Base-by-base conservation (phyloP, 768 basidiomycete genomes). In the Clitopilus hobsonii region DNA sequence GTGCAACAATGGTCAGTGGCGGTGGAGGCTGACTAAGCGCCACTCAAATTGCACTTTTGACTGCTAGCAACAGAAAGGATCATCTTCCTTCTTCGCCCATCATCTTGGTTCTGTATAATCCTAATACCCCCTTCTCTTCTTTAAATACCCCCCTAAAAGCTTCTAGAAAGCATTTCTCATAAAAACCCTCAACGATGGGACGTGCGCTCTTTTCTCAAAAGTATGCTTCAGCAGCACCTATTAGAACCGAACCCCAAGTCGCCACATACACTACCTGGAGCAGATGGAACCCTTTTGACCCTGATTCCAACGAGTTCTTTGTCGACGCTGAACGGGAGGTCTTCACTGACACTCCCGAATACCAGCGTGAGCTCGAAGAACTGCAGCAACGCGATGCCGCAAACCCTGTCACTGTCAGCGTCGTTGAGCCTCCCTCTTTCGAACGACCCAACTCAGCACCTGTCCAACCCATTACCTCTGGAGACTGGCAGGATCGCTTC, bases 281-380 rank as follows among this genome's bases (percentile, higher is more conserved):
- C 54, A 69, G 74, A 58, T 76, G 74, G 69, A 86, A 88, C 64
- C 74, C 80, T 8, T 90, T 90, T 67, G 87, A 90, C 68, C 88
- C 88, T 5, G 88, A 90, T 68, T 84, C 86, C n/a, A 86, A 89
- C 61, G 87, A 88, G 59, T 89, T 89, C 64, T 86, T 86, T 64
- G 71, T 70, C 52, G 65, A 74, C 57, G 84, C 84, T 28, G 77
- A 85, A 56, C 84, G 82, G 68, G 88, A 90, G 76, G 82, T 80
- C 58, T 85, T 87, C 68, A 59, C 86, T 63, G 76, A 73, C 68
- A 74, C 76, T 56, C 70, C 65, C 1, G 69, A 72, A 13, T 66
- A 69, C 28, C 69, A 70, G 23, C 64, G 63, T 29, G 62, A 70
- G 52, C 74, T 71, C 52, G 63, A 70, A 55, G 53, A 68, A 16